A percentile compares a stretch with the other conserved stretches of the same genome.
phyloP scores from a whole-genome alignment of 2,329 filamentous ascomycete species.

The Teratosphaeria destructans region DNA sequence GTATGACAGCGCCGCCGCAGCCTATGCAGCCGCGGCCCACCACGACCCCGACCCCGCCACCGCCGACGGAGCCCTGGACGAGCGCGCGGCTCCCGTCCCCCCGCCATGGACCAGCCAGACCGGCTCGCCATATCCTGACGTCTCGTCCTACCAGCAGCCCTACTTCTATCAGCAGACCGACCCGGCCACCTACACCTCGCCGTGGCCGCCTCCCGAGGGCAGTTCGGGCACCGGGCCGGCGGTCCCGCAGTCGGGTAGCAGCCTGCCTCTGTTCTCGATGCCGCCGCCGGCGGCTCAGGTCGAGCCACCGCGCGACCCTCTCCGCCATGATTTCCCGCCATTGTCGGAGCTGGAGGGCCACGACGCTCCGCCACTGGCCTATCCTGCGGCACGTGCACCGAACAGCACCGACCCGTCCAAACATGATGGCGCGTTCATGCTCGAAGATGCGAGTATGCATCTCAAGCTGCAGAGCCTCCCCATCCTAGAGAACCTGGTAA shows the following conservation, averaged over 20 bases:
- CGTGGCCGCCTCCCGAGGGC: slow-evolving; percentile 10
- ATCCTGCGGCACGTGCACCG: not conserved
- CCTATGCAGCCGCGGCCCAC: not conserved
- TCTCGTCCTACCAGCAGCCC: slow-evolving; percentile 17
- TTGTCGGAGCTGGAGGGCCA: not conserved
- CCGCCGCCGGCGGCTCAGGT: not conserved
- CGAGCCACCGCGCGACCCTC: not conserved
- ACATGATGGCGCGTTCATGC: slow-evolving; percentile 1
- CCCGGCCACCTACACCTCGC: slow-evolving; percentile 14
- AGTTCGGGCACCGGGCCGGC: not conserved
- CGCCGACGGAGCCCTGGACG: not conserved
- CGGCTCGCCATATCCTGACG: slow-evolving; percentile 15
- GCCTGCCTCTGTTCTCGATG: slow-evolving; percentile 1
- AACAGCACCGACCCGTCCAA: not conserved
- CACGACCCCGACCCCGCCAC: not conserved
- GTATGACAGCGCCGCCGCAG: not conserved
- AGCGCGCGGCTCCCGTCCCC: not conserved
- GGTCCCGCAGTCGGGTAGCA: not conserved
- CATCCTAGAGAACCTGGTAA: slow-evolving; percentile 51
- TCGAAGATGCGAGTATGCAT: slow-evolving; percentile 33
- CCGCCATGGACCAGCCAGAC: not conserved
- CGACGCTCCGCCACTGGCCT: not conserved
- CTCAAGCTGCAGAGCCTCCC: slow-evolving; percentile 50
- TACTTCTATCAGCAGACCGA: slow-evolving; percentile 20
- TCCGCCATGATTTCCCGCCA: not conserved